Evolutionary conservation across 306 rosid genomes (phyloP).

Genomic region (Styphnolobium japonicum): DNA sequence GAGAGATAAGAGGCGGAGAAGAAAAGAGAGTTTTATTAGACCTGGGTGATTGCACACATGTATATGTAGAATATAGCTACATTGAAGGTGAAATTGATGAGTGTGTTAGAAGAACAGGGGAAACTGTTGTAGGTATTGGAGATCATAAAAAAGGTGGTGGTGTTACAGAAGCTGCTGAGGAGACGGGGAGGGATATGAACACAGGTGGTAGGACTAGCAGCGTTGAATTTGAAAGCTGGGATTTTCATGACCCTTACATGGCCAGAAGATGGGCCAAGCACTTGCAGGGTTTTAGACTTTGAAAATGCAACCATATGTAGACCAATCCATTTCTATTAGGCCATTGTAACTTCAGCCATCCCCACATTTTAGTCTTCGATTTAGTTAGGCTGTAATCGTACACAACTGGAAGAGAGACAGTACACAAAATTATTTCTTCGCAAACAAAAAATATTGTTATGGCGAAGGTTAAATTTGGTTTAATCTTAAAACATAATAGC

Average conservation of each 20-base stretch:
- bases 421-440: too few relatives aligned
- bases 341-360: constrained; percentile 8
- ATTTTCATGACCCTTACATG: constrained; percentile 89
- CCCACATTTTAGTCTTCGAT: background rate
- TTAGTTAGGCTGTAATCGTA: constrained; percentile 21
- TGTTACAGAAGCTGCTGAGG: constrained; percentile 30
- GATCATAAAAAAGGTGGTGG: constrained; percentile 50
- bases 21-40: constrained; percentile 69
- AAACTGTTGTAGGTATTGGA: constrained; percentile 58
- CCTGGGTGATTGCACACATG: constrained; percentile 55
- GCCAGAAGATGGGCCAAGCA: constrained; percentile 99
- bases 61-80: constrained; percentile 71
- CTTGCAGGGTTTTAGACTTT: constrained; percentile 82
- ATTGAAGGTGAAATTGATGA: constrained; percentile 68
- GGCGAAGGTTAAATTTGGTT: background rate
- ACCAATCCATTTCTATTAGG: constrained; percentile 27
- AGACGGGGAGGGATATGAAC: constrained; percentile 36
- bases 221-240: constrained; percentile 85
- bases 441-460: too few relatives aligned
- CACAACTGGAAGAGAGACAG: background rate
- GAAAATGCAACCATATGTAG: constrained; percentile 30
- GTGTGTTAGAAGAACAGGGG: constrained; percentile 69
- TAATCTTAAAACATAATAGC: too few relatives aligned
- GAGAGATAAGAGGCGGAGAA: constrained; percentile 80
- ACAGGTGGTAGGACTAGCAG: constrained; percentile 60